These are phyloP conservation scores for Polyporus tsugae DNA, from an alignment of 1,284 basidiomycete species.

Conservation along the genomic window DNA sequence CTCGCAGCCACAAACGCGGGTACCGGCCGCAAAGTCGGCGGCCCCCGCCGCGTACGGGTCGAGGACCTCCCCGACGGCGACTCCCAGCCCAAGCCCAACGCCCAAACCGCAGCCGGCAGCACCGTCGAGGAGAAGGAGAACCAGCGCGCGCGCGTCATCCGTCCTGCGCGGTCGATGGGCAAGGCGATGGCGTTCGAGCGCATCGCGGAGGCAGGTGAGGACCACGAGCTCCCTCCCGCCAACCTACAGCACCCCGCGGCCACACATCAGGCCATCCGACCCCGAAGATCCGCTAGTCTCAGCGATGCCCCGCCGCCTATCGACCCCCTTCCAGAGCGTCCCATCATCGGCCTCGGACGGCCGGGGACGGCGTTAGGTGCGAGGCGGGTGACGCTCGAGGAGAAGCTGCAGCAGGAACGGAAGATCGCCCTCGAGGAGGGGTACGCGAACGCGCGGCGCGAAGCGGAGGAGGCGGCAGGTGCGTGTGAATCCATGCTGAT, in stretches of 20 bases:
- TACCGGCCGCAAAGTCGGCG: constrained; percentile 45
- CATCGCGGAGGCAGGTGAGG: constrained; percentile 31
- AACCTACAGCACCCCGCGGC: neutral
- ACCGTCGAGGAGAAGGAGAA: constrained; percentile 46
- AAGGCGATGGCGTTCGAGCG: constrained; percentile 31
- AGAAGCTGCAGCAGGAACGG: constrained; percentile 58
- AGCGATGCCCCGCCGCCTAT: constrained; percentile 53
- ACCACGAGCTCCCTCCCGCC: constrained; percentile 20
- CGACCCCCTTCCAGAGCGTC: constrained; percentile 41
- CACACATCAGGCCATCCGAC: constrained; percentile 42
- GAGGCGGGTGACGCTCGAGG: constrained; percentile 59
- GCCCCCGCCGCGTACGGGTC: constrained; percentile 52
- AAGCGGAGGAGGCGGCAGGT: constrained; percentile 45
- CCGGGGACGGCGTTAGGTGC: constrained; percentile 64
- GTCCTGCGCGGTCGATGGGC: constrained; percentile 22
- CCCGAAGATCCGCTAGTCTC: constrained; percentile 73
- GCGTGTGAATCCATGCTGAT: constrained; percentile 13
- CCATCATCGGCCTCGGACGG: constrained; percentile 41
- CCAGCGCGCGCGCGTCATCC: constrained; percentile 36
- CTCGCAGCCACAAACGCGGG: constrained; percentile 42
- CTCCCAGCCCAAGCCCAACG: constrained; percentile 33
- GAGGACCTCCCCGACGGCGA: constrained; percentile 50
- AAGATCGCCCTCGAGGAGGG: constrained; percentile 50
- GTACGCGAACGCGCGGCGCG: constrained; percentile 43
- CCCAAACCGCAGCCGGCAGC: constrained; percentile 23